Conservation (phyloP, 2,329 filamentous ascomycete genomes). For the Fusarium bulbicola region DNA sequence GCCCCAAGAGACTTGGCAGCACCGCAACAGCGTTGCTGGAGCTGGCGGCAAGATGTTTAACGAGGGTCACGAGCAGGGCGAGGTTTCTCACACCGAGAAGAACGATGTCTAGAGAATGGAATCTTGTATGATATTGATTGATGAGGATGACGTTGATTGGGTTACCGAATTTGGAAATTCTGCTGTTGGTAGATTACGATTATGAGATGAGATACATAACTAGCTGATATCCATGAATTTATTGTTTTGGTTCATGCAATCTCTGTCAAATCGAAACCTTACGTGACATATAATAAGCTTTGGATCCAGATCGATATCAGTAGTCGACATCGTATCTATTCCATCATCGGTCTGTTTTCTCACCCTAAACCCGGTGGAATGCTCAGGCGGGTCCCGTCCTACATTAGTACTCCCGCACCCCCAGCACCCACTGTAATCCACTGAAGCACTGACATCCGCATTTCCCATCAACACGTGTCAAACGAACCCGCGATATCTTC, state of each 20-base stretch:
- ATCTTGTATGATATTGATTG: neutral
- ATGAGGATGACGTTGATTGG: neutral
- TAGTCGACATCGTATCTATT: too few species aligned
- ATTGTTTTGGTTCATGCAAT: neutral
- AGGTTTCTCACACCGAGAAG: constrained; percentile 30
- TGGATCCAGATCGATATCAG: neutral
- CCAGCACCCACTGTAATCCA: constrained; percentile 2
- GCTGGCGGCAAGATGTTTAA: constrained; percentile 29
- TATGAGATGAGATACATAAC: constrained; percentile 10
- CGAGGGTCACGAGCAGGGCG: neutral
- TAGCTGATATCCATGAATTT: constrained; percentile 8
- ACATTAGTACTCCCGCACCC: neutral
- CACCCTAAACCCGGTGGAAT: neutral
- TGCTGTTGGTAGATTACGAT: neutral
- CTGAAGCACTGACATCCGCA: constrained; percentile 3
- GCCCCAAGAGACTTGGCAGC: constrained; percentile 50
- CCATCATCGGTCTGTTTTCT: neutral
- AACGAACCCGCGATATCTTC: constrained; percentile 1
- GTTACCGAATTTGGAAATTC: neutral
- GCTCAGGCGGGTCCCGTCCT: neutral
- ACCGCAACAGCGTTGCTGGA: constrained; percentile 34
- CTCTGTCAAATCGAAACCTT: neutral
- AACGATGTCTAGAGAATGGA: constrained; percentile 8
- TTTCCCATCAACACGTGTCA: constrained; percentile 28
- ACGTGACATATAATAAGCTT: accelerated